phyloP scores from a whole-genome alignment of 106 monocot species.

The Allium fistulosum region DNA sequence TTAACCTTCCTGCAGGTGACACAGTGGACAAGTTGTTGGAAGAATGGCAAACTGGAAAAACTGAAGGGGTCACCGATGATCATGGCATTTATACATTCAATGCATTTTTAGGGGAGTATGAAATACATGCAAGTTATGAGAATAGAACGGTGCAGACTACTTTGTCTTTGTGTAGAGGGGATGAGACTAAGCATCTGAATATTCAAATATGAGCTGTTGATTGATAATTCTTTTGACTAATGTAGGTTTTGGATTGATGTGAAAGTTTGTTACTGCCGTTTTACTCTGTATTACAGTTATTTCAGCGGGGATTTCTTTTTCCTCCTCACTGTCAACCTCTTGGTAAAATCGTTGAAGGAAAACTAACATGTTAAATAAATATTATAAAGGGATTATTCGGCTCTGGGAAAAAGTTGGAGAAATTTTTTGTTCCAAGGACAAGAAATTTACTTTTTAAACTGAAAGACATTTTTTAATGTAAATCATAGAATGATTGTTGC shows the following conservation, averaged over 20 bases:
- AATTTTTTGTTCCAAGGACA: too few species aligned
- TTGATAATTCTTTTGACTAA: not conserved
- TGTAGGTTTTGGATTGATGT: not conserved
- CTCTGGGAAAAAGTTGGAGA: too few species aligned
- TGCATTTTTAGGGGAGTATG: constrained; percentile 78
- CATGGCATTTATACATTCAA: constrained; percentile 61
- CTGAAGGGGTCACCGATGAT: constrained; percentile 48
- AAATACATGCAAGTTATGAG: constrained; percentile 31
- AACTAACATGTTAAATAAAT: too few species aligned
- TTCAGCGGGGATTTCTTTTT: too few species aligned
- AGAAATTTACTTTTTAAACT: too few species aligned
- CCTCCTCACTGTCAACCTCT: too few species aligned
- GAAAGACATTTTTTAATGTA: too few species aligned
- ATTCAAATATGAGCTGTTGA: constrained; percentile 38
- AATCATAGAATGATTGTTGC: too few species aligned
- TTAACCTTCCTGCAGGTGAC: constrained; percentile 68
- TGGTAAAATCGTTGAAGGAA: too few species aligned
- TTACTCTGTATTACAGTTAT: too few species aligned
- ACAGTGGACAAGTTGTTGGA: constrained; percentile 63
- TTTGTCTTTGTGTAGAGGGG: constrained; percentile 45
- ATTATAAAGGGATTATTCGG: too few species aligned
- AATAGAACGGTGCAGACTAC: constrained; percentile 49
- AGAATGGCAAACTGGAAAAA: constrained; percentile 63
- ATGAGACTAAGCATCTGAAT: constrained; percentile 77
- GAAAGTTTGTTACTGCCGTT: too few species aligned